phyloP scores from a whole-genome alignment of 768 basidiomycete species.

The Rubroboletus pulcherrimus region DNA sequence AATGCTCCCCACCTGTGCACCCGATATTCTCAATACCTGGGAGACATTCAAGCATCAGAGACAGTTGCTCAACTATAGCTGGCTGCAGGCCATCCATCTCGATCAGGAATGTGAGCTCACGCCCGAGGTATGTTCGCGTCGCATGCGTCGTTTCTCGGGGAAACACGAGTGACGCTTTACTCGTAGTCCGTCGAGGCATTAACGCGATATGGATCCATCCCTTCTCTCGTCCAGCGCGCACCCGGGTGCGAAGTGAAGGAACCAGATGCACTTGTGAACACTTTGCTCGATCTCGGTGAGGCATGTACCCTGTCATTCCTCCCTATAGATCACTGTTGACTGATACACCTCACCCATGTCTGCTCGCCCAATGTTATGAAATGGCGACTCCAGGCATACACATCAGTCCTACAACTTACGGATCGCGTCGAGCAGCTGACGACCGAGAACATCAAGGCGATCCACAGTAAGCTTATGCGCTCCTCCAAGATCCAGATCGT shows the following conservation, averaged over 20 bases:
- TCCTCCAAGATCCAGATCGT: constrained; percentile 29
- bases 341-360: background rate
- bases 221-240: constrained; percentile 23
- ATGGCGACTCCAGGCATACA: constrained; percentile 22
- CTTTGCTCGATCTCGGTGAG: constrained; percentile 26
- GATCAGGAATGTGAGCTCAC: constrained; percentile 26
- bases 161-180: background rate
- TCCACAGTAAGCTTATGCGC: constrained; percentile 30
- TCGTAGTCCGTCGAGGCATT: constrained; percentile 27
- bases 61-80: constrained; percentile 30
- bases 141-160: background rate
- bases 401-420: constrained; percentile 16
- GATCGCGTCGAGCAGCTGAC: constrained; percentile 27
- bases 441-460: constrained; percentile 27
- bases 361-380: background rate
- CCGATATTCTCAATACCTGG: constrained; percentile 29
- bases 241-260: constrained; percentile 25
- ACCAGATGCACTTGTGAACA: constrained; percentile 17
- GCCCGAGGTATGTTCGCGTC: constrained; percentile 11
- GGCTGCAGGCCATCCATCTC: constrained; percentile 28
- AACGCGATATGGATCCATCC: constrained; percentile 24
- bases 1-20: constrained; percentile 25
- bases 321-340: background rate
- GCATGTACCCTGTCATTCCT: constrained; percentile 2
- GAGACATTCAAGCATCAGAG: constrained; percentile 20